Percentiles rank a stretch among this genome's conserved stretches.
Conservation (phyloP, 371 early-diverging fungal species). For the Encephalitozoon romaleae region DNA sequence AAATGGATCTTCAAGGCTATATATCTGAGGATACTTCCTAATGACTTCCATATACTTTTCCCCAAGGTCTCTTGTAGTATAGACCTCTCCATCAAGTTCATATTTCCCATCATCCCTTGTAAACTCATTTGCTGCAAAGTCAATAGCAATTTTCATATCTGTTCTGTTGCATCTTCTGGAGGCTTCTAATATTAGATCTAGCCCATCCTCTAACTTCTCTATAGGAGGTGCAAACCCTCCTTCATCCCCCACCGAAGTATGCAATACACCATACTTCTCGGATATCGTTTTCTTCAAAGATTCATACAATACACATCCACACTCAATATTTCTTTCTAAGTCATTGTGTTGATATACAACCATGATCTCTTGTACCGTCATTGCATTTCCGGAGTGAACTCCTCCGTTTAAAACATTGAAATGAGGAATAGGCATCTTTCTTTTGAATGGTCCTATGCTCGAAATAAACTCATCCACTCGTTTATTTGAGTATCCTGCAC, state of each 20-base stretch:
- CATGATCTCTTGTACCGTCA: constrained; percentile 99
- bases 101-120: constrained; percentile 73
- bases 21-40: constrained; percentile 71
- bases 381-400: constrained; percentile 91
- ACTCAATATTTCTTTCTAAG: constrained; percentile 39
- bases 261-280: constrained; percentile 73
- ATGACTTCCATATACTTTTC: constrained; percentile 73
- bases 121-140: constrained; percentile 78
- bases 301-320: constrained; percentile 77
- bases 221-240: constrained; percentile 99
- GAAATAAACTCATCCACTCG: constrained; percentile 81
- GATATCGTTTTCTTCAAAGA: constrained; percentile 81
- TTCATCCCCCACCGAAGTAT: constrained; percentile 96
- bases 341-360: constrained; percentile 62
- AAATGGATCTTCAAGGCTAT: constrained; percentile 95
- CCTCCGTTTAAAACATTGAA: constrained; percentile 99
- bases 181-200: constrained; percentile 76
- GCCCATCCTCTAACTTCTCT: constrained; percentile 77
- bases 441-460: constrained; percentile 66
- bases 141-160: constrained; percentile 89
- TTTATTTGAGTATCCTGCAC: constrained; percentile 76
- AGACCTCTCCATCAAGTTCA: constrained; percentile 81
- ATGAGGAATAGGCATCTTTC: constrained; percentile 81
- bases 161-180: constrained; percentile 79
- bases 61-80: constrained; percentile 71